A percentile compares a stretch with the other conserved stretches of the same genome.
phyloP scores from a whole-genome alignment of 2,329 filamentous ascomycete species.

The Teratosphaeria zuluensis region DNA sequence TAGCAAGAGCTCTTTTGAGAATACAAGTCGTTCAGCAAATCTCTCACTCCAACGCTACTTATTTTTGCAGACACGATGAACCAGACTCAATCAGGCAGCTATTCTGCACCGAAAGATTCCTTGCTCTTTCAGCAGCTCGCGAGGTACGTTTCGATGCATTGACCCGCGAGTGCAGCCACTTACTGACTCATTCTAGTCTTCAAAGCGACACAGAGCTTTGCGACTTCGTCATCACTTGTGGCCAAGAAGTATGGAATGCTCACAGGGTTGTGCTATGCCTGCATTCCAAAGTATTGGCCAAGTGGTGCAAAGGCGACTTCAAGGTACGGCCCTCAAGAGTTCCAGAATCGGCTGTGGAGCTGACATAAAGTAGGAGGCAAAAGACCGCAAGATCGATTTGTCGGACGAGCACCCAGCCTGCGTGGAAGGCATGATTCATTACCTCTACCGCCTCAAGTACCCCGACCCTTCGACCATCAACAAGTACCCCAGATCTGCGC shows the following conservation, averaged over 20 bases:
- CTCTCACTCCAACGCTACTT: no score
- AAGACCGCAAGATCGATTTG: neutral
- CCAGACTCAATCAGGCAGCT: no score
- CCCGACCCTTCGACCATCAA: neutral
- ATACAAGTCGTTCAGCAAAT: no score
- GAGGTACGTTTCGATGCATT: neutral
- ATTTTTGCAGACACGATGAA: no score
- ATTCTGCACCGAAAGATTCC: no score
- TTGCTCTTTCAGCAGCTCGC: neutral
- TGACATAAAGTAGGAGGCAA: neutral
- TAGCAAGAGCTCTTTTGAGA: no score
- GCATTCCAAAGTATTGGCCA: constrained; percentile 11
- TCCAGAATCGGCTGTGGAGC: neutral
- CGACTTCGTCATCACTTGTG: constrained; percentile 12
- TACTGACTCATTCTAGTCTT: neutral
- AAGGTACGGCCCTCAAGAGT: neutral
- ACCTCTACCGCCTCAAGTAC: neutral
- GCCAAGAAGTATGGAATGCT: constrained; percentile 5
- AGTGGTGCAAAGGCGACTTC: constrained; percentile 1
- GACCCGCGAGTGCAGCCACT: neutral
- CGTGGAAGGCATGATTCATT: neutral
- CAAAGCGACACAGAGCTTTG: neutral
- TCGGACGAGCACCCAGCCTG: neutral
- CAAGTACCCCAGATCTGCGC: neutral
- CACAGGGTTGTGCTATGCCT: constrained; percentile 12